Evolutionary conservation across 192 early-diverging fungal genomes (phyloP).

Genomic region (Podila clonocystis): DNA sequence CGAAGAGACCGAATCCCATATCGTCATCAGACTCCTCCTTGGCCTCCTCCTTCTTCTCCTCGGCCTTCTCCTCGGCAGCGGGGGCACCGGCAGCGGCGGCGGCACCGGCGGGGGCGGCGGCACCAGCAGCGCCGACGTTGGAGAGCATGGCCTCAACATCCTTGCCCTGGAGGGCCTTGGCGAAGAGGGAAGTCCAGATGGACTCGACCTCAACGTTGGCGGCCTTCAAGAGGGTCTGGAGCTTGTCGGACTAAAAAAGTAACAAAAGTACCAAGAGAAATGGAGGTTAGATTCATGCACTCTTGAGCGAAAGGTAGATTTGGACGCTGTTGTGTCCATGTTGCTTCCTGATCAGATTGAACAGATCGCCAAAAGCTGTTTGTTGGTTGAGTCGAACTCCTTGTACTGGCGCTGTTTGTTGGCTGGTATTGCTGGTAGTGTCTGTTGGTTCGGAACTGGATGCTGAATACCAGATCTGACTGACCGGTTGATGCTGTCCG

Average conservation of each 20-base stretch:
- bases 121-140: conserved; percentile 84
- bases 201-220: conserved; percentile 92
- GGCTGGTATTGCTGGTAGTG: too few relatives aligned
- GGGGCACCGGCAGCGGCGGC: conserved; percentile 53
- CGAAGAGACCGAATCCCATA: conserved; percentile 82
- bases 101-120: conserved; percentile 57
- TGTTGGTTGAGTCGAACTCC: too few relatives aligned
- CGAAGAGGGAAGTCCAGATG: conserved; percentile 96
- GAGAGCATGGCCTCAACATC: conserved; percentile 89
- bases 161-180: conserved; percentile 97
- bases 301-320: neutral
- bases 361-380: too few relatives aligned
- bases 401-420: too few relatives aligned
- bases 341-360: neutral
- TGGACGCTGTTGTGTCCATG: neutral
- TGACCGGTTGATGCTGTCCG: too few relatives aligned
- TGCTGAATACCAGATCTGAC: too few relatives aligned
- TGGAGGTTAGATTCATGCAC: neutral
- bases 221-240: conserved; percentile 89
- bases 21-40: conserved; percentile 87
- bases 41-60: conserved; percentile 67
- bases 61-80: conserved; percentile 53
- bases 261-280: too few relatives aligned
- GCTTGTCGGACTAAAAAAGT: conserved; percentile 98
- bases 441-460: too few relatives aligned